These are phyloP conservation scores for Kentomonas sorsogonicus DNA, from an alignment of 208 protist species.

Conservation along the genomic window DNA sequence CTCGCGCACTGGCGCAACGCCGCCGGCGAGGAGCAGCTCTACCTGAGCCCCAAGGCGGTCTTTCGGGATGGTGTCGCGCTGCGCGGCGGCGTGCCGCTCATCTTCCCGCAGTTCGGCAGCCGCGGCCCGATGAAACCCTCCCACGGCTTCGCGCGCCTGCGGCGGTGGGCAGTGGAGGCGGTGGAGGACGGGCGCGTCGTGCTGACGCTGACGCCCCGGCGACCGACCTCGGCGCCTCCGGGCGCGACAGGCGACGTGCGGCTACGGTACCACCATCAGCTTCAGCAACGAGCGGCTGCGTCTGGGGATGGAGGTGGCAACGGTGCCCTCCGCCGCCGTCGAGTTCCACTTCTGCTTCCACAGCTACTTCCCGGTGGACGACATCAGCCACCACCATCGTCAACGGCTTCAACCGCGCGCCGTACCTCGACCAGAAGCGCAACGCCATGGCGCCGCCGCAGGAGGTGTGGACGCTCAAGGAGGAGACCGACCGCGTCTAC, in stretches of 20 bases:
- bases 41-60: conserved; percentile 74
- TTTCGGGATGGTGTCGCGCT: conserved; percentile 64
- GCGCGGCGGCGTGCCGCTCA: conserved; percentile 84
- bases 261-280: conserved; percentile 64
- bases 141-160: conserved; percentile 80
- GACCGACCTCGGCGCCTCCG: conserved; percentile 14
- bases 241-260: conserved; percentile 15
- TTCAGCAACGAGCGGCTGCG: conserved; percentile 56
- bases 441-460: conserved; percentile 21
- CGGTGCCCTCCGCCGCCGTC: conserved; percentile 35
- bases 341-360: conserved; percentile 82
- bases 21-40: conserved; percentile 64
- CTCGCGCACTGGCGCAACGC: conserved; percentile 70
- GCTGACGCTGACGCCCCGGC: conserved; percentile 30
- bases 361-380: conserved; percentile 74
- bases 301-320: conserved; percentile 61
- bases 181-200: conserved; percentile 24
- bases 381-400: conserved; percentile 49
- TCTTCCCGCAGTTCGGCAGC: conserved; percentile 85
- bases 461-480: conserved; percentile 28
- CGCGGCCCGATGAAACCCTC: conserved; percentile 46
- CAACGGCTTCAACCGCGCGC: conserved; percentile 57
- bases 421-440: conserved; percentile 65
- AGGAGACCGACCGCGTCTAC: conserved; percentile 82
- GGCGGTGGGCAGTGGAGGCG: conserved; percentile 30